Evolutionary conservation across 192 early-diverging fungal genomes (phyloP).

Genomic region (Backusella mclennaniae): DNA sequence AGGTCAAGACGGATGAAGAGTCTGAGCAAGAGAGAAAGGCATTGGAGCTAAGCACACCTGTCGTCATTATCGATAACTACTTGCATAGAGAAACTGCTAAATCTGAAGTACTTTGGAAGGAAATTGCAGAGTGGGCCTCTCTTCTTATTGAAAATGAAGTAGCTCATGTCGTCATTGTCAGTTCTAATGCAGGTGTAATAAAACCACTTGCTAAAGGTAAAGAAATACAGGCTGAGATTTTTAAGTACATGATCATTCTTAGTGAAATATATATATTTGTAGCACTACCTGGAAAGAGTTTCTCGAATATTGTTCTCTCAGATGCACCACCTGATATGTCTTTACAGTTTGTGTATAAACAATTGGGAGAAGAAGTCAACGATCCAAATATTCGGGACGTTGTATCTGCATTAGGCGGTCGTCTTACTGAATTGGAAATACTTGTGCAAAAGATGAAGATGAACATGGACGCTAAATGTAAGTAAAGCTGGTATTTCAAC

Average conservation of each 20-base stretch:
- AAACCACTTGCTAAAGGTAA: slow-evolving; percentile 74
- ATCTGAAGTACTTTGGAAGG: slow-evolving; percentile 62
- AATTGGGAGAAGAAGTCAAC: slow-evolving; percentile 34
- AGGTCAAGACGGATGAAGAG: slow-evolving; percentile 21
- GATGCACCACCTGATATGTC: slow-evolving; percentile 71
- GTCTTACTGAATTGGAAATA: slow-evolving; percentile 86
- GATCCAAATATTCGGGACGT: slow-evolving; percentile 40
- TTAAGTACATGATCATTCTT: neutral
- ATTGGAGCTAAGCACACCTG: slow-evolving; percentile 66
- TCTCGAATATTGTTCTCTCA: slow-evolving; percentile 64
- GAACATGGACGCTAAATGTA: slow-evolving; percentile 61
- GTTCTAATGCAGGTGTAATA: slow-evolving; percentile 63
- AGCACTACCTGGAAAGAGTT: slow-evolving; percentile 69
- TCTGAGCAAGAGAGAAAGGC: slow-evolving; percentile 26
- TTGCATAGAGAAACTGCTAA: slow-evolving; percentile 70
- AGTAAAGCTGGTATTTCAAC: neutral
- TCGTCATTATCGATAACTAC: slow-evolving; percentile 88
- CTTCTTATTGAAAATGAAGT: slow-evolving; percentile 77
- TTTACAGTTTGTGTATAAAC: slow-evolving; percentile 54
- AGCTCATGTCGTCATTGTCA: slow-evolving; percentile 90
- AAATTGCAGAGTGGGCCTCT: slow-evolving; percentile 83
- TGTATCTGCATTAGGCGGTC: slow-evolving; percentile 81
- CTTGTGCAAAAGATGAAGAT: slow-evolving; percentile 86
- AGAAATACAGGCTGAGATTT: neutral
- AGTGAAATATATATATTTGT: neutral